Evolutionary conservation across 2,329 filamentous ascomycete species (phyloP), one percentile per base, ranked within the genome.

Genomic region (Ophiostoma australiae): DNA sequence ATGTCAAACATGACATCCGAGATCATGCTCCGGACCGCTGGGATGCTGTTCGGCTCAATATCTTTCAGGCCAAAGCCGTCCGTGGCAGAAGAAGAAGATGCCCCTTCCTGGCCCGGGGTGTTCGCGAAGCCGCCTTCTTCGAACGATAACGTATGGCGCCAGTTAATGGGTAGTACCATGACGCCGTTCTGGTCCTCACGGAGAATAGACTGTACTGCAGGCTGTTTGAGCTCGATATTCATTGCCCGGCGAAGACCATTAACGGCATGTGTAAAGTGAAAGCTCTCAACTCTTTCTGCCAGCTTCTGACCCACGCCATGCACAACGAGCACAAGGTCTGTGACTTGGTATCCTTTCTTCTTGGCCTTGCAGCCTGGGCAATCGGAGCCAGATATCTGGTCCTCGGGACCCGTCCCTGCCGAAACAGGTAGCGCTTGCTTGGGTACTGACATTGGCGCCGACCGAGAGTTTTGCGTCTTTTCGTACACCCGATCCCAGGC

Each of bases 1-100:
- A 99, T 94, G 78, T 99, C 95, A 68, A 98, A 90, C 93, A 99
- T 97, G 76, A 99, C 93, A 78, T 99, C 95, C 61, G 92, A 96
- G 73, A 99, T 96, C 78, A 99, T 89, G 77, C 91, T 92, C 66
- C 95, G 90, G n/a, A 99, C 91, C 0, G 92, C 93, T 0, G 94
- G 94, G 39, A 99, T 92, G 0, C 92, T 95, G 61, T 90, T 87
- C 0, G 93, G 94, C 5, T 97, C 97, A 74, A 99, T 97, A 75
- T 98, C 94, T 75, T 94, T 91, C 17, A 99, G 83, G 0, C 81
- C 79, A 75, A 85, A 86, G 55, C 90, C 89, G 41, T 87, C 84
- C 4, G 85, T 82, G 2, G 85, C 84, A 70, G 85, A 84, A 70
- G 89, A 84, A n/a, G 27, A 31, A 31, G n/a, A n/a, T n/a, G 82